Percentiles rank a stretch among this genome's conserved stretches.
phyloP scores from a whole-genome alignment of 1,284 basidiomycete genomes.

The Pascua sp. region DNA sequence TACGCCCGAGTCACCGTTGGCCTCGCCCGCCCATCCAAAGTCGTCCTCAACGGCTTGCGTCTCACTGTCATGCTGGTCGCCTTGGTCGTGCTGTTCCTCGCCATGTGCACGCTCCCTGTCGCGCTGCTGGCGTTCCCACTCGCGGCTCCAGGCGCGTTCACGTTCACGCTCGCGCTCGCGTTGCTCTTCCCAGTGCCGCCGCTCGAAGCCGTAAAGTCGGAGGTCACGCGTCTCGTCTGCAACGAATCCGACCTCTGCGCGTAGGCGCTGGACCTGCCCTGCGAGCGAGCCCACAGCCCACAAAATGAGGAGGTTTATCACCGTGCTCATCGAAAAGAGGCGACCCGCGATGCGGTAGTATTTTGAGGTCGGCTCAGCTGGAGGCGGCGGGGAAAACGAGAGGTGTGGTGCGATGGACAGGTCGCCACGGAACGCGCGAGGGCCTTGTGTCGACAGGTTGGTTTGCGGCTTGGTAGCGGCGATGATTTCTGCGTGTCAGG shows the following conservation, averaged over 20 bases:
- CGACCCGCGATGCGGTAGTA: background rate
- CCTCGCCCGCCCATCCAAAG: no score
- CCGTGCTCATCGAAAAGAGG: slow-evolving; percentile 26
- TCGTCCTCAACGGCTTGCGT: no score
- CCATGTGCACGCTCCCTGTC: no score
- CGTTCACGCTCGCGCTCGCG: background rate
- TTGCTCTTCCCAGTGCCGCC: background rate
- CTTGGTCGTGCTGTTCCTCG: no score
- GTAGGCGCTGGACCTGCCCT: slow-evolving; percentile 33
- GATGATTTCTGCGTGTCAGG: slow-evolving; percentile 16
- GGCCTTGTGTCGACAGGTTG: no score
- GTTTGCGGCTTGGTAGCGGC: background rate
- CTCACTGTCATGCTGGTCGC: no score
- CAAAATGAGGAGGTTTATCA: slow-evolving; percentile 34
- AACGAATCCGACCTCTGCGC: slow-evolving; percentile 37
- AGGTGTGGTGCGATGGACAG: background rate
- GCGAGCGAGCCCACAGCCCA: slow-evolving; percentile 34
- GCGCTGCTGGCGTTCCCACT: no score
- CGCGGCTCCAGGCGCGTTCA: background rate
- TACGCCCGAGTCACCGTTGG: no score
- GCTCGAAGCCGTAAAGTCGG: slow-evolving; percentile 24
- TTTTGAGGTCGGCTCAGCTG: no score
- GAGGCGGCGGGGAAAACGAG: background rate
- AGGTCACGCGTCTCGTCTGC: slow-evolving; percentile 39
- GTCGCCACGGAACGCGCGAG: no score